Evolutionary conservation across 1,284 basidiomycete genomes (phyloP).

Genomic region (Paramarasmius palmivorus): DNA sequence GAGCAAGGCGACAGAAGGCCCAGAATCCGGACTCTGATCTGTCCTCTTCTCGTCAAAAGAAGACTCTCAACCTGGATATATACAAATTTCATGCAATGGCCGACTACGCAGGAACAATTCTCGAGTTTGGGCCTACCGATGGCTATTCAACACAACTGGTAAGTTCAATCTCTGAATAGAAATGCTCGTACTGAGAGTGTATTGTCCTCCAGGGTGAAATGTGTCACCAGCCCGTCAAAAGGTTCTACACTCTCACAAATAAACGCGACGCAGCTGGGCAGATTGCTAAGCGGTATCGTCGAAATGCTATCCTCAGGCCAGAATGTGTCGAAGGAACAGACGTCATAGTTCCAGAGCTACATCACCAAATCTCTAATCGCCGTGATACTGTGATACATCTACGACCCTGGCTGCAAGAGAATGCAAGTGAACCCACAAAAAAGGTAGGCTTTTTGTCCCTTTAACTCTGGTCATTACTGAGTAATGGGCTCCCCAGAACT

Average conservation of each 20-base stretch:
- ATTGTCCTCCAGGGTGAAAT: not conserved
- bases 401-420: not conserved
- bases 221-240: not conserved
- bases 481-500: constrained; percentile 17
- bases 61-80: not conserved
- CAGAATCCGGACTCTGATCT: not conserved
- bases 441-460: not conserved
- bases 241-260: not conserved
- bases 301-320: not conserved
- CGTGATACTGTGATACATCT: too few species aligned
- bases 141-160: not conserved
- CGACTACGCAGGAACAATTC: not conserved
- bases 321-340: not conserved
- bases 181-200: not conserved
- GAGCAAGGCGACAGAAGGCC: not conserved
- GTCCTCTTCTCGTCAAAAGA: not conserved
- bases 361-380: not conserved
- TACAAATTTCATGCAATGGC: not conserved
- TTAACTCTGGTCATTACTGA: not conserved
- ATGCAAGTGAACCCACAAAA: constrained; percentile 2
- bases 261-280: not conserved
- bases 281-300: not conserved
- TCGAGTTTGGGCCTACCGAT: not conserved
- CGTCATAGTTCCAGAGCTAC: not conserved
- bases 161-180: not conserved